phyloP scores from a whole-genome alignment of 2,329 filamentous ascomycete species.

The Epichloe hybrida region DNA sequence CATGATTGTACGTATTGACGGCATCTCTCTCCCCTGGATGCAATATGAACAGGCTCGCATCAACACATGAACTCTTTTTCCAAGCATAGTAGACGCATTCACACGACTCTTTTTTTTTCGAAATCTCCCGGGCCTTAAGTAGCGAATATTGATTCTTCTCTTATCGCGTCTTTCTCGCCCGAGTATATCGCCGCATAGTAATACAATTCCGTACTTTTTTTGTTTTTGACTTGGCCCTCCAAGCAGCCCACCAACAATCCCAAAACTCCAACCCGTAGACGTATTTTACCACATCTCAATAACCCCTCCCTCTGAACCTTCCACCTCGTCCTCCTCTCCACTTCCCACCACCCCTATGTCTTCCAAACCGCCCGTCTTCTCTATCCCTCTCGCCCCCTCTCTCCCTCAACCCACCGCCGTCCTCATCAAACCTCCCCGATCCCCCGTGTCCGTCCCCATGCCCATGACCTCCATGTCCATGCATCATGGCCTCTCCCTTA shows the following conservation, averaged over 20 bases:
- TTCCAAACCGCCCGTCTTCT: slow-evolving; percentile 19
- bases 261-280: not conserved
- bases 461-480: slow-evolving; percentile 15
- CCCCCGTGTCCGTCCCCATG: slow-evolving; percentile 17
- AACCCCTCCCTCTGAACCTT: slow-evolving; percentile 17
- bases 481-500: slow-evolving; percentile 18
- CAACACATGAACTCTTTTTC: not conserved
- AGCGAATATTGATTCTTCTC: not conserved
- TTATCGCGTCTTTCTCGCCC: not conserved
- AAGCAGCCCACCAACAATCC: not conserved
- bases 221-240: too few relatives aligned
- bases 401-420: slow-evolving; percentile 13
- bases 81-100: not conserved
- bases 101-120: not conserved
- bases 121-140: too few relatives aligned
- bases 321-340: slow-evolving; percentile 23
- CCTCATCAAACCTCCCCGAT: slow-evolving; percentile 16
- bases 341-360: slow-evolving; percentile 22
- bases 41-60: not conserved
- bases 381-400: slow-evolving; percentile 24
- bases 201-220: too few relatives aligned
- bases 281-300: not conserved
- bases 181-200: not conserved
- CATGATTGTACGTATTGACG: not conserved
- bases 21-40: not conserved